phyloP scores from a whole-genome alignment of 768 basidiomycete genomes.

The Mycena olivaceomarginata region DNA sequence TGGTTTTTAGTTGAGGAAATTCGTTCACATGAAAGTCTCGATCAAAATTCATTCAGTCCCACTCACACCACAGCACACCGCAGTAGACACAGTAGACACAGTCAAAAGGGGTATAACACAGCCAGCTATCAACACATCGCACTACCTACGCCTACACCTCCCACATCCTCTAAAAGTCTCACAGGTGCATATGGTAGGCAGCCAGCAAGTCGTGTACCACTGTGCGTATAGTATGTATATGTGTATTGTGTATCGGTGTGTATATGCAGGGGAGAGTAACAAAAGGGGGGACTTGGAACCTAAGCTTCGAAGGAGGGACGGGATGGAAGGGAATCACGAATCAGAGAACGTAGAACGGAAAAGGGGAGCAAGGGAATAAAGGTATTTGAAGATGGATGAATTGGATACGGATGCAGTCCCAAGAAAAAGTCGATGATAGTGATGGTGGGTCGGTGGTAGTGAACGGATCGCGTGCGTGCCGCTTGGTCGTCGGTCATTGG shows the following conservation, averaged over 20 bases:
- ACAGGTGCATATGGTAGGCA: not conserved
- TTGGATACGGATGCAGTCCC: not conserved
- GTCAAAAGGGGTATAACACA: not conserved
- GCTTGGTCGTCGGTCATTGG: too few species aligned
- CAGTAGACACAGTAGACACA: not conserved
- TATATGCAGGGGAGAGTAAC: too few species aligned
- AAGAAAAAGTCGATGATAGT: too few species aligned
- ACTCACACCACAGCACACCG: not conserved
- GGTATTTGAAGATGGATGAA: not conserved
- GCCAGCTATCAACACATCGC: not conserved
- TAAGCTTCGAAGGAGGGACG: too few species aligned
- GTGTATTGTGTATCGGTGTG: too few species aligned
- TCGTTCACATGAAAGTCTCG: constrained; percentile 5
- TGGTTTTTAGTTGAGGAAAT: constrained; percentile 1
- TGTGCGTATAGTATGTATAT: not conserved
- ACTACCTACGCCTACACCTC: not conserved
- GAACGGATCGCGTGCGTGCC: too few species aligned
- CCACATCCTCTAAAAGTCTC: not conserved
- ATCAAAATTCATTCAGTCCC: not conserved
- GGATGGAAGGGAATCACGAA: not conserved
- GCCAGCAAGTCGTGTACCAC: too few species aligned
- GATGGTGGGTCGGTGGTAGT: too few species aligned
- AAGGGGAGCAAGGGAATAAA: not conserved
- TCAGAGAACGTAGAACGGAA: not conserved
- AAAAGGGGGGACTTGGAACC: too few species aligned